phyloP scores from a whole-genome alignment of 116 monocot genomes.

The Cymodocea nodosa region DNA sequence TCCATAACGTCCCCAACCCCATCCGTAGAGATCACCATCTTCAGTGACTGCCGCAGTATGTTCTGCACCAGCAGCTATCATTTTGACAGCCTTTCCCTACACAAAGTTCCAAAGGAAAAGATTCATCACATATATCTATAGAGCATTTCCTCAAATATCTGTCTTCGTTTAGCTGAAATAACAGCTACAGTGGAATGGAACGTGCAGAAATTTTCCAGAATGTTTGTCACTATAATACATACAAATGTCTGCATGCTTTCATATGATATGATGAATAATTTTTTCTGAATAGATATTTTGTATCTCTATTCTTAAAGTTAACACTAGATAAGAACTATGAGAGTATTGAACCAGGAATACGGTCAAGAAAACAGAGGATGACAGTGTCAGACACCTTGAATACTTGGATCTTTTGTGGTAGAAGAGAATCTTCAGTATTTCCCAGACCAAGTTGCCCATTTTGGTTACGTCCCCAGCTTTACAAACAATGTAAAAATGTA shows the following conservation, averaged over 20 bases:
- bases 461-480: slow-evolving; percentile 96
- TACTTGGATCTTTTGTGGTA: slow-evolving; percentile 77
- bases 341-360: too few species aligned
- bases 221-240: neutral
- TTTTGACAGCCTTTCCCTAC: slow-evolving; percentile 80
- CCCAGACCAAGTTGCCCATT: slow-evolving; percentile 99
- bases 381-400: slow-evolving; percentile 44
- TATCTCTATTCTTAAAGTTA: too few species aligned
- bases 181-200: neutral
- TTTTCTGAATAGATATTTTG: too few species aligned
- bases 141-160: too few species aligned
- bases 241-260: too few species aligned
- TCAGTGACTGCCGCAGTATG: slow-evolving; percentile 94
- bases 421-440: slow-evolving; percentile 75
- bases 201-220: too few species aligned
- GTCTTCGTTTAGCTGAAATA: neutral
- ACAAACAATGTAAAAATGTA: neutral
- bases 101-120: neutral
- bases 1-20: slow-evolving; percentile 99
- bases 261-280: too few species aligned
- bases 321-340: too few species aligned
- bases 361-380: neutral
- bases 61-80: slow-evolving; percentile 97
- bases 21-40: slow-evolving; percentile 90
- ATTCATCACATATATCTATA: neutral